Conservation (phyloP, 2,329 filamentous ascomycete genomes). For the Celoporthe dispersa region DNA sequence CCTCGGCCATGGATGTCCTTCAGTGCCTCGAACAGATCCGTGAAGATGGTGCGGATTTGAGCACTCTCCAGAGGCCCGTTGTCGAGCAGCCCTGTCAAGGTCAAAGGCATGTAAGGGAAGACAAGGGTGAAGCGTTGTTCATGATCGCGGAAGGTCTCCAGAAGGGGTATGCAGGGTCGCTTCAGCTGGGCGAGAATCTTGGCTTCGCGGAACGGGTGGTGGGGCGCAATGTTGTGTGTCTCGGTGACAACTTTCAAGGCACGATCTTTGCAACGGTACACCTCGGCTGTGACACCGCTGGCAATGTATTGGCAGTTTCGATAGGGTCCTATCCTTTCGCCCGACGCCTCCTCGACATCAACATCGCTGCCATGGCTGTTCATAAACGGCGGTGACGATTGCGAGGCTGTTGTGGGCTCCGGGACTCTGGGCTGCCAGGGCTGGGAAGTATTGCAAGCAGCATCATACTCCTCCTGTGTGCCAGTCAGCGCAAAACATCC, state of each 20-base stretch:
- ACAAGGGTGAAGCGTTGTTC: constrained; percentile 75
- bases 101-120: constrained; percentile 82
- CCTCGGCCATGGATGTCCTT: constrained; percentile 70
- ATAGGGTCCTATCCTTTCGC: constrained; percentile 58
- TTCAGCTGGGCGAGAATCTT: constrained; percentile 68
- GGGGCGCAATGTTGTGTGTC: constrained; percentile 74
- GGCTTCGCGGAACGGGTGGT: constrained; percentile 80
- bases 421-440: constrained; percentile 25
- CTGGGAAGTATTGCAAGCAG: constrained; percentile 42
- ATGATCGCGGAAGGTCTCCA: constrained; percentile 75
- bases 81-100: constrained; percentile 70
- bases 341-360: constrained; percentile 34
- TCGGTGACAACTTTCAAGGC: constrained; percentile 88
- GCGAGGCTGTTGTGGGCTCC: constrained; percentile 21
- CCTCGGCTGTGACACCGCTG: constrained; percentile 77
- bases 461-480: constrained; percentile 62
- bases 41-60: constrained; percentile 54
- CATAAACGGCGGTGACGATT: constrained; percentile 10
- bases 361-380: constrained; percentile 15
- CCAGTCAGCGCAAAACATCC: constrained; percentile 2
- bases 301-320: constrained; percentile 58
- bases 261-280: constrained; percentile 69
- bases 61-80: constrained; percentile 42
- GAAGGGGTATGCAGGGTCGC: constrained; percentile 65
- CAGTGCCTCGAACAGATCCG: constrained; percentile 72